Percentiles rank a stretch among this genome's conserved stretches.
Evolutionary conservation across 2,329 filamentous ascomycete species (phyloP).

Genomic region (Chaetoscypha palmicola): DNA sequence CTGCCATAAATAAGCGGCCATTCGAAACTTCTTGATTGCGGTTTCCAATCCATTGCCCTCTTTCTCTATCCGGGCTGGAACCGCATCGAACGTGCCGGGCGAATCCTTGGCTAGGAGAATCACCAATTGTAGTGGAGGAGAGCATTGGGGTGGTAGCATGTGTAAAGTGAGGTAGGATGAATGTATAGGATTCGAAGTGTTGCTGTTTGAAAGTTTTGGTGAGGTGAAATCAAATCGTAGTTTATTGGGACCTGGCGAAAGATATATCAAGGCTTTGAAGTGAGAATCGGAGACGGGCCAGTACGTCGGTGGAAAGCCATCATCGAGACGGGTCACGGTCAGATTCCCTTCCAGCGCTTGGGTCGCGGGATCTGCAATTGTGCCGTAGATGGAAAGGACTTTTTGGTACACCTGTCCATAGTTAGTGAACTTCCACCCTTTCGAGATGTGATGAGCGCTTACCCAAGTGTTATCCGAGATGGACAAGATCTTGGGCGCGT

Average conservation of each 20-base stretch:
- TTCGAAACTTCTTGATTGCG: conserved; percentile 84
- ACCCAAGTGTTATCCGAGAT: conserved; percentile 81
- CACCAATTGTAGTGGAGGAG: conserved; percentile 82
- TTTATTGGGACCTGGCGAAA: conserved; percentile 85
- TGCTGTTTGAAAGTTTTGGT: conserved; percentile 67
- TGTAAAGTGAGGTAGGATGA: conserved; percentile 76
- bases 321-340: conserved; percentile 74
- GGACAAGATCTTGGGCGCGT: conserved; percentile 73
- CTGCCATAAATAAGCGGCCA: conserved; percentile 95
- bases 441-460: conserved; percentile 18
- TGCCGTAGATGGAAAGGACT: conserved; percentile 72
- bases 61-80: conserved; percentile 64
- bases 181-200: conserved; percentile 62
- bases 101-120: conserved; percentile 87
- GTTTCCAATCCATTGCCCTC: conserved; percentile 78
- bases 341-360: conserved; percentile 70
- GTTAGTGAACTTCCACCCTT: conserved; percentile 9
- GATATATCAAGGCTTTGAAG: conserved; percentile 85
- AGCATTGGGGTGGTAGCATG: conserved; percentile 71
- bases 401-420: conserved; percentile 76
- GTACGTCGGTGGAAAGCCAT: conserved; percentile 70
- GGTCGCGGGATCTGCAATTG: conserved; percentile 65
- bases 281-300: conserved; percentile 88
- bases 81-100: conserved; percentile 73
- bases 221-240: conserved; percentile 83